Base-by-base conservation (phyloP, 1,139 yeast species). In the Arxiozyma telluris region DNA sequence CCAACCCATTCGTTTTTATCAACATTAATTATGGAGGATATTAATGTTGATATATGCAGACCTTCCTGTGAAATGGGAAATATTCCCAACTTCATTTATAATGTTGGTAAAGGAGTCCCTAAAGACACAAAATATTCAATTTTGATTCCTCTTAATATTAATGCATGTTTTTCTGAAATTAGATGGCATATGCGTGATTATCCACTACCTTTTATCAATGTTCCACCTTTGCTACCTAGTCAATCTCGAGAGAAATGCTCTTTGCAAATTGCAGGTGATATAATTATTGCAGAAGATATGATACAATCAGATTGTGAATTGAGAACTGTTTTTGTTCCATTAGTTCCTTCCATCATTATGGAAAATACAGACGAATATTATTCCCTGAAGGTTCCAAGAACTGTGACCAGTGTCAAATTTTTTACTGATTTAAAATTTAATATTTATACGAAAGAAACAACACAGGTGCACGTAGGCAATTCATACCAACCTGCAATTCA, bases 41-140 rank as follows among this genome's bases (percentile, higher is more conserved):
- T 87, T n/a, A 81, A 80, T 53, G 67, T 88, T 54, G 70, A 72
- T 5, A 52, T 90, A 1, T 69, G 73, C 4, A 72, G 76, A 23
- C 89, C 96, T 0, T 67, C 75, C 2, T 84, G 84, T 64, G 79
- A 79, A 1, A 61, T 78, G 5, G 74, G 73, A 1, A 72, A 78
- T 5, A 68, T 87, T 20, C 78, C 87, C 0, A 72, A 81, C 30
- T 90, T 83, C 64, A 67, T 91, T 39, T 71, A 83, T 64, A 78
- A 81, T 21, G 75, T 85, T 20, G 98, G 98, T 5, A 91, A 89
- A 66, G 95, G 95, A 0, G 78, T 85, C 27, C 97, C 98, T 0
- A 65, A 68, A 53, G 86, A 84, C 58, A 81, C 91, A 0, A 66
- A 73, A 52, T 91, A 83, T 66, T 82, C 94, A 0, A 73, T 87